These are phyloP conservation scores for Limonomyces culmigenus DNA, from an alignment of 1,284 basidiomycete species.

Conservation along the genomic window DNA sequence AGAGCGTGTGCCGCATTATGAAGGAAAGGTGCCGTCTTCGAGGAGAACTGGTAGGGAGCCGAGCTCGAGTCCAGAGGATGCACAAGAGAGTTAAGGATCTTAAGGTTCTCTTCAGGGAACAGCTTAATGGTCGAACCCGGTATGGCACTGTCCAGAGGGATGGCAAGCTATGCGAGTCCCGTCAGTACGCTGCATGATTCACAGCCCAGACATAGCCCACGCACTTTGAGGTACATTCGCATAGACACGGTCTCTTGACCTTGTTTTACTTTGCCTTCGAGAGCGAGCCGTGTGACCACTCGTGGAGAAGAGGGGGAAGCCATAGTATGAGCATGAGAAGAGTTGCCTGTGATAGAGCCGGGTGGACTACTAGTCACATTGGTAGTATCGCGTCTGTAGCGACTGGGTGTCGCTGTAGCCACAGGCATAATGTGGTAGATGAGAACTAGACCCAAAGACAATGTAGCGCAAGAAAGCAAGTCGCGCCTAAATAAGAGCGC, in stretches of 20 bases:
- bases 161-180: constrained; percentile 29
- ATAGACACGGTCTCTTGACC: constrained; percentile 46
- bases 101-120: constrained; percentile 67
- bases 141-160: constrained; percentile 43
- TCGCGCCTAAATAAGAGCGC: too few relatives aligned
- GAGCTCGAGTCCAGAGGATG: constrained; percentile 58
- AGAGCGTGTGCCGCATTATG: constrained; percentile 51
- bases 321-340: constrained; percentile 10
- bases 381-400: too few relatives aligned
- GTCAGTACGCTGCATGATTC: constrained; percentile 3
- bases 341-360: too few relatives aligned
- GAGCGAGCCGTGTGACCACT: constrained; percentile 55
- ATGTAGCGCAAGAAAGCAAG: too few relatives aligned
- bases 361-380: too few relatives aligned
- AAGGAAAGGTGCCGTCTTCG: constrained; percentile 40
- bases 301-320: constrained; percentile 24
- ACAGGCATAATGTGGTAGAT: too few relatives aligned
- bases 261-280: constrained; percentile 55
- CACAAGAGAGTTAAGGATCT: constrained; percentile 49
- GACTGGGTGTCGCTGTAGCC: too few relatives aligned
- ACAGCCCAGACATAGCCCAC: constrained; percentile 7
- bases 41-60: constrained; percentile 57
- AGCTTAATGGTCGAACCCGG: constrained; percentile 52
- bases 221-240: constrained; percentile 60
- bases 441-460: too few relatives aligned